Evolutionary conservation across 2,329 filamentous ascomycete genomes (phyloP).

Genomic region (Fusarium mexicanum): DNA sequence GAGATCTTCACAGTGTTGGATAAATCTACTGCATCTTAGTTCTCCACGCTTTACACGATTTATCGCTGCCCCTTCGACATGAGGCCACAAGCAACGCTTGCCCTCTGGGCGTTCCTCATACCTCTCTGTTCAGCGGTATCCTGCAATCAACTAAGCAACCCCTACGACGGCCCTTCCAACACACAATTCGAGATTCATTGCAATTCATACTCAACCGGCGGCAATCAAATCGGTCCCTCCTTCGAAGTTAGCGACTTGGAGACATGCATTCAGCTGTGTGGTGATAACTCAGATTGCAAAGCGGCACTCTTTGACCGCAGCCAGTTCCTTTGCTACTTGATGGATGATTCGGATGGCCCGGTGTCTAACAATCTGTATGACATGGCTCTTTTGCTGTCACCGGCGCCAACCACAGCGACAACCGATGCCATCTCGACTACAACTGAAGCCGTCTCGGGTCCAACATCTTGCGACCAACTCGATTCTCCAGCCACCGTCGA

Average conservation of each 20-base stretch:
- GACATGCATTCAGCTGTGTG: not conserved
- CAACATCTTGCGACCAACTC: not conserved
- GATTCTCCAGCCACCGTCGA: rapidly evolving
- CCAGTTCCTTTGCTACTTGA: not conserved
- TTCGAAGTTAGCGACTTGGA: rapidly evolving
- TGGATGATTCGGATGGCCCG: not conserved
- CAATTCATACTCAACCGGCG: not conserved
- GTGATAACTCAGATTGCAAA: rapidly evolving
- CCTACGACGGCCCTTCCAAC: not conserved
- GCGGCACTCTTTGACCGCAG: not conserved
- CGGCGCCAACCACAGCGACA: rapidly evolving
- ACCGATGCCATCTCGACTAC: too few species aligned
- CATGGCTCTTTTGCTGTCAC: not conserved
- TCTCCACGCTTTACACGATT: not conserved
- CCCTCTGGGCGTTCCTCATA: not conserved
- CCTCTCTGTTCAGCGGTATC: not conserved
- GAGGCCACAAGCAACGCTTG: not conserved
- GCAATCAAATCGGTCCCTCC: not conserved
- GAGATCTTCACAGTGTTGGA: rapidly evolving
- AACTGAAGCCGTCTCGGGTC: not conserved
- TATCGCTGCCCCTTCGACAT: not conserved
- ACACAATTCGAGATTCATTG: not conserved
- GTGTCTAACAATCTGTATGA: not conserved
- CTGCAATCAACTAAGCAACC: not conserved
- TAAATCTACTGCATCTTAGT: rapidly evolving